phyloP scores from a whole-genome alignment of 2,329 filamentous ascomycete genomes.

The Didymella keratinophila region DNA sequence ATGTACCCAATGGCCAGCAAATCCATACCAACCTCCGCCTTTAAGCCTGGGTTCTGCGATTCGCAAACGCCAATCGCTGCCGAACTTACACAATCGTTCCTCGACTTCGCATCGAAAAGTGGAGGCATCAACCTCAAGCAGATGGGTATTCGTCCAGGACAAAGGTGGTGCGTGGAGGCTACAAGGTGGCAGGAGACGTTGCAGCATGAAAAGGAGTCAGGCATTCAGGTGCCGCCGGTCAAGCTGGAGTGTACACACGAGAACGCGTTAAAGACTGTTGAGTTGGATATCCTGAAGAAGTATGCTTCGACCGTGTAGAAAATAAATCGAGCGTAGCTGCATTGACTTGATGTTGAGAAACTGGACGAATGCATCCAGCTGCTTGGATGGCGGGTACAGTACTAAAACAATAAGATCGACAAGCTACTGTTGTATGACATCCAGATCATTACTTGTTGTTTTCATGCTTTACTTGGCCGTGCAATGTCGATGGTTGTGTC shows the following conservation, averaged over 20 bases:
- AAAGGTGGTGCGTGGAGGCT: conserved; percentile 24
- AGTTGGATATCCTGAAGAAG: conserved; percentile 21
- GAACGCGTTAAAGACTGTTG: conserved; percentile 18
- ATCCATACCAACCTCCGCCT: conserved; percentile 15
- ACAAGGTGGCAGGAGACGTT: conserved; percentile 21
- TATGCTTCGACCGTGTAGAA: conserved; percentile 6
- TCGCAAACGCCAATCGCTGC: conserved; percentile 22
- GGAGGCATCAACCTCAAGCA: conserved; percentile 23
- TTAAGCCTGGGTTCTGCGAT: conserved; percentile 27
- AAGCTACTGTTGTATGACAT: no score
- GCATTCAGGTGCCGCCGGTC: conserved; percentile 17
- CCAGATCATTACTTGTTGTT: no score
- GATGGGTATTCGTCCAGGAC: conserved; percentile 23
- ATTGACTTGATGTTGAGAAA: not conserved
- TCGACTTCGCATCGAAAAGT: conserved; percentile 21
- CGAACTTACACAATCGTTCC: conserved; percentile 23
- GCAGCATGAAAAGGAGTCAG: conserved; percentile 14
- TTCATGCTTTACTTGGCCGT: no score
- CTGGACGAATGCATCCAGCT: not conserved
- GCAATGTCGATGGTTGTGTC: no score
- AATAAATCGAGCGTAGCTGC: not conserved
- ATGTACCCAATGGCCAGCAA: conserved; percentile 26
- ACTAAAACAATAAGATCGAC: no score
- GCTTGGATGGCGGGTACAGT: no score
- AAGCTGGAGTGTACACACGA: conserved; percentile 25